phyloP scores from a whole-genome alignment of 2,329 filamentous ascomycete species.

The Ophiostoma quercus region DNA sequence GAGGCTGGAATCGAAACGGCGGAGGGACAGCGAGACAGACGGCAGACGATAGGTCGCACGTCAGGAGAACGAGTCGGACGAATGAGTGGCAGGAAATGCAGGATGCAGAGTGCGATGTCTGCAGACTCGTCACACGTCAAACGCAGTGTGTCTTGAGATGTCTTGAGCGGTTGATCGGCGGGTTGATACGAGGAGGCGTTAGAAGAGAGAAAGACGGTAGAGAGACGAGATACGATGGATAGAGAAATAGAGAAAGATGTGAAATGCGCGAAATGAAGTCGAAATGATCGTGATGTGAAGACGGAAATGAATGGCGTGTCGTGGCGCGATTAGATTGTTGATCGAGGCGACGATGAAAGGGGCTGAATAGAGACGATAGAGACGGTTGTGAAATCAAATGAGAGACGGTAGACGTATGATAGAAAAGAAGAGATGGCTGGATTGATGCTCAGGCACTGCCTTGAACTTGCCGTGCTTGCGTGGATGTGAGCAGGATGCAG shows the following conservation, averaged over 20 bases:
- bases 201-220: not conserved
- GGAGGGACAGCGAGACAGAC: not conserved
- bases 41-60: not conserved
- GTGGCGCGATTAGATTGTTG: not conserved
- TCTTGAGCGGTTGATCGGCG: not conserved
- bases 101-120: not conserved
- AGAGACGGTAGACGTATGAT: not conserved
- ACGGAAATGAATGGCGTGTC: conserved; percentile 4
- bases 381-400: not conserved
- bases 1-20: not conserved
- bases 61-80: no score
- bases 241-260: not conserved
- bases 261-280: not conserved
- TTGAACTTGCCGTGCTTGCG: conserved; percentile 7
- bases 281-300: not conserved
- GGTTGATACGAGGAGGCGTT: not conserved
- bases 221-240: no score
- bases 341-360: not conserved
- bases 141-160: conserved; percentile 3
- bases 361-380: not conserved
- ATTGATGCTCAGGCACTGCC: conserved; percentile 13
- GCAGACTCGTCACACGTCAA: conserved; percentile 6
- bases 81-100: not conserved
- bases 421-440: not conserved
- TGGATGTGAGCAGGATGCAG: conserved; percentile 2